phyloP scores from a whole-genome alignment of 176 grass and related monocot species.

The Zea luxurians region DNA sequence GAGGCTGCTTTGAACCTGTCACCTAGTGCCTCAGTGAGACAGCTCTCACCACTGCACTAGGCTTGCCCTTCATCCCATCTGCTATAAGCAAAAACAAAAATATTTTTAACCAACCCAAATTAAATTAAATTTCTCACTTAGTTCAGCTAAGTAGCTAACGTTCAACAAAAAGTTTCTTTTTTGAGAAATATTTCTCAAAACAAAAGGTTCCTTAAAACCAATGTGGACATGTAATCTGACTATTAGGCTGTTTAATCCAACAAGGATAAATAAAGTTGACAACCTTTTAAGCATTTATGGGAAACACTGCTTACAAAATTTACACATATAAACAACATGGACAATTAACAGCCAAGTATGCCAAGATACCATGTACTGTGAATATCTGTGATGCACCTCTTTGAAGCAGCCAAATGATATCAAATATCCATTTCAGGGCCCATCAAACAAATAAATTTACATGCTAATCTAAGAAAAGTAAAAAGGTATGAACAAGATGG shows the following conservation, averaged over 20 bases:
- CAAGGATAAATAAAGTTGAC: neutral
- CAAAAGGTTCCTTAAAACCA: slow-evolving; percentile 2
- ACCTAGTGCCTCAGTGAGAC: too few species aligned
- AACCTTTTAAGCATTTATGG: neutral
- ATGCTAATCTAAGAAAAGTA: slow-evolving; percentile 12
- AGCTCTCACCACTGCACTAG: too few species aligned
- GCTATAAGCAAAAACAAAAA: neutral
- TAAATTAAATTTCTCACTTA: neutral
- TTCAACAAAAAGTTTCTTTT: slow-evolving; percentile 1
- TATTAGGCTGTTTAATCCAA: neutral
- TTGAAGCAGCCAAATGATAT: neutral
- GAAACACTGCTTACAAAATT: neutral
- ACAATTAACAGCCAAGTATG: neutral
- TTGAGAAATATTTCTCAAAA: neutral
- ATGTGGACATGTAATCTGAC: neutral
- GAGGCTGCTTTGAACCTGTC: too few species aligned
- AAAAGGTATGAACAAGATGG: slow-evolving; percentile 19
- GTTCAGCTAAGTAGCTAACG: slow-evolving; percentile 29
- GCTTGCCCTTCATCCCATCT: neutral
- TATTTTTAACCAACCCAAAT: neutral
- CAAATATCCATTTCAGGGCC: slow-evolving; percentile 22
- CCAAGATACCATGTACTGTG: neutral
- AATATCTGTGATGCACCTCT: neutral
- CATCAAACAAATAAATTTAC: slow-evolving; percentile 19
- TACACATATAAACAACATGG: neutral